Base-by-base conservation (phyloP, 148 eudicot genomes). In the Cornus suecica region DNA sequence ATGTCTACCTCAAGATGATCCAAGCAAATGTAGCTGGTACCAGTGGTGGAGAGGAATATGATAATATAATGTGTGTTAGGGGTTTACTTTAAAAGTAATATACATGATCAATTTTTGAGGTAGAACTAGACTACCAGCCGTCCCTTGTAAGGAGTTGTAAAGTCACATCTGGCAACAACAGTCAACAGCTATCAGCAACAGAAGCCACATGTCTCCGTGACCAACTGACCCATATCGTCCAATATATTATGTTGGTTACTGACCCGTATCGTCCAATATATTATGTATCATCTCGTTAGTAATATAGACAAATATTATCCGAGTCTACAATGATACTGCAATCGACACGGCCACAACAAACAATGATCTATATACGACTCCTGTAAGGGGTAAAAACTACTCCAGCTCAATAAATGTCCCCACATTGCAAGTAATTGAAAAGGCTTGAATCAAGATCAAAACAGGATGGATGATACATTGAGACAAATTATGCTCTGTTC, bases 1-100 rank as follows among this genome's bases (percentile, higher is more conserved):
- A 37, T 16, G 76, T 73, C 68, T 32, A 25, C 26, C 65, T 73
- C 76, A 23, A 63, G 76, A 25, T 15, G 76, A 63, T 73, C 1
- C 5, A 73, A 73, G 24, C 24, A 10, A 25, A 25, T 11, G 8
- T 3, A 29, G 31, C 56, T 20, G 6, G 1, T 58, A 5, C 1
- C 4, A 14, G 20, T 58, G 62, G 62, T 58, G 62, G n/a, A 58
- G 58, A 4, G 58, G 58, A 52, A 20, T 14, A 14, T 15, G 58
- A 52, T 52, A 52, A 20, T 14, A 14, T 15, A 20, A 52, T 52
- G 22, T 18, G 4, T 52, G 14, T 52, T 15, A 20, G 8, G 54
- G 54, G 15, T 54, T 15, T 54, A 54, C 23, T 20, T 9, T 32
- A 32, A 32, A 32, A 32, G 34, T 54, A 54, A 3, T 20, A 14